A percentile compares a stretch with the other conserved stretches of the same genome.
Evolutionary conservation across 331 rosid genomes (phyloP).

Genomic region (Cucumis variabilis): DNA sequence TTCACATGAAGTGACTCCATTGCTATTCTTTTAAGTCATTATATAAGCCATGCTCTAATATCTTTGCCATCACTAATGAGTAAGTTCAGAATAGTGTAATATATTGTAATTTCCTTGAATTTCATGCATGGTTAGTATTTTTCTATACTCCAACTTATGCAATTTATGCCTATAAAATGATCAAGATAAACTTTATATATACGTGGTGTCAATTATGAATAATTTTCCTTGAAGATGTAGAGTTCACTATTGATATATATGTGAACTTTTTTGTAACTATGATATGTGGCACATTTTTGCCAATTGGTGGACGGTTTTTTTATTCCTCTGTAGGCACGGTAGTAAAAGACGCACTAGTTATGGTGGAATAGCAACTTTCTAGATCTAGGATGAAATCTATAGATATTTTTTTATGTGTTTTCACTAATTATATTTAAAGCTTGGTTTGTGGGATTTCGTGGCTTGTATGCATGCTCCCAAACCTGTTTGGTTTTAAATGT

Average conservation of each 20-base stretch:
- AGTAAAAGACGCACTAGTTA: neutral
- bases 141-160: neutral
- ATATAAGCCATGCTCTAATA: slow-evolving; percentile 83
- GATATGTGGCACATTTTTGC: neutral
- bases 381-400: neutral
- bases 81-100: slow-evolving; percentile 49
- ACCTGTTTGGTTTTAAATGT: neutral
- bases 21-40: slow-evolving; percentile 91
- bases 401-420: neutral
- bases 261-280: neutral
- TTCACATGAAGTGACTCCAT: slow-evolving; percentile 97
- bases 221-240: neutral
- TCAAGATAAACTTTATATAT: neutral
- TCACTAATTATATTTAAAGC: neutral
- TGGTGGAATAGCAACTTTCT: slow-evolving; percentile 3
- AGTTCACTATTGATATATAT: slow-evolving; percentile 2
- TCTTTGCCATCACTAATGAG: slow-evolving; percentile 98
- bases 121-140: slow-evolving; percentile 1
- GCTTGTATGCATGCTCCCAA: neutral
- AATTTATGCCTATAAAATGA: neutral
- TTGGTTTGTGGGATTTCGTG: neutral
- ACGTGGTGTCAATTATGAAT: neutral
- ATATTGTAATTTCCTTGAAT: neutral
- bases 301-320: neutral
- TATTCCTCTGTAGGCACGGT: neutral